These are phyloP conservation scores for Chaetomidium leptoderma DNA, from an alignment of 495 filamentous ascomycete species.

Conservation along the genomic window DNA sequence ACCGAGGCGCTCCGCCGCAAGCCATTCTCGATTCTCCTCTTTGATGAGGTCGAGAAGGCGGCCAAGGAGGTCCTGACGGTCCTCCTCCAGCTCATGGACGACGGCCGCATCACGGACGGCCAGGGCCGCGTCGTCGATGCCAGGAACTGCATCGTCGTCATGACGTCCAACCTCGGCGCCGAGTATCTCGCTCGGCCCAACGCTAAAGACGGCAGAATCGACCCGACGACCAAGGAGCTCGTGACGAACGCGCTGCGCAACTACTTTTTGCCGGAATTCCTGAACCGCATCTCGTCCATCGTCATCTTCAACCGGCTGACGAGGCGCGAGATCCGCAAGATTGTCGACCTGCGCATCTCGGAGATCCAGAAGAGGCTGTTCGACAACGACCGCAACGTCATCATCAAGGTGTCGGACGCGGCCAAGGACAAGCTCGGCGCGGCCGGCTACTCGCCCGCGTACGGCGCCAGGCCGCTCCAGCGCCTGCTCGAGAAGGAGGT, in stretches of 20 bases:
- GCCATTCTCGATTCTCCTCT: constrained; percentile 95
- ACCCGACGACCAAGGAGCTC: constrained; percentile 77
- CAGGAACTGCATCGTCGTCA: constrained; percentile 96
- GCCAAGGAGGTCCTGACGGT: constrained; percentile 97
- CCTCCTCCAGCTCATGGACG: constrained; percentile 95
- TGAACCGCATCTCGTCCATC: constrained; percentile 90
- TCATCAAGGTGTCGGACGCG: constrained; percentile 67
- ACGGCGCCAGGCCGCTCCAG: constrained; percentile 83
- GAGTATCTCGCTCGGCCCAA: constrained; percentile 82
- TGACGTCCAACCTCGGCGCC: constrained; percentile 96
- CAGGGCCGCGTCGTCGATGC: constrained; percentile 93
- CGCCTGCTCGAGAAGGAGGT: constrained; percentile 95
- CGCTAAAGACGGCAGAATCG: constrained; percentile 76
- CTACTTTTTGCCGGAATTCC: constrained; percentile 97
- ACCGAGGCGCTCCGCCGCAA: constrained; percentile 89
- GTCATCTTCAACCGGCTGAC: constrained; percentile 99
- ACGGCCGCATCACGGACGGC: constrained; percentile 96
- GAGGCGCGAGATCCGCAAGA: constrained; percentile 80
- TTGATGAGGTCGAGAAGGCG: constrained; percentile 97
- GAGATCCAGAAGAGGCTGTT: constrained; percentile 88
- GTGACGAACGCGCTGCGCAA: constrained; percentile 84
- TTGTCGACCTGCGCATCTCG: constrained; percentile 82
- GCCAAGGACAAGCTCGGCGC: constrained; percentile 87
- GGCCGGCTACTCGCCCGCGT: constrained; percentile 88
- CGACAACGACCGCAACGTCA: constrained; percentile 75